Evolutionary conservation across 2,329 filamentous ascomycete genomes (phyloP).

Genomic region (Diaporthe humulicola): DNA sequence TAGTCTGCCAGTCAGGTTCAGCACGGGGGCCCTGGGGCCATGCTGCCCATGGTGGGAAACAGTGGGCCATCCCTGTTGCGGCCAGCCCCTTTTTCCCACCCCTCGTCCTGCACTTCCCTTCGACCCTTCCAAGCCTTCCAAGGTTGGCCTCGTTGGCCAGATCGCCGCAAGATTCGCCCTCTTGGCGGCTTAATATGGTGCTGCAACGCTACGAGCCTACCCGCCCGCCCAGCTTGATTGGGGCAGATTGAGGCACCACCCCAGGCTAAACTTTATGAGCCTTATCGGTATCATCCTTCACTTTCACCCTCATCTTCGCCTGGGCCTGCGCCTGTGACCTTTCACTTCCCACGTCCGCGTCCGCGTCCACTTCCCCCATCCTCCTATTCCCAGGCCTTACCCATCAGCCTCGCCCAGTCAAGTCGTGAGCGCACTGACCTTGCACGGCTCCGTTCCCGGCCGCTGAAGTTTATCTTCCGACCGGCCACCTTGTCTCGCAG

Average conservation of each 20-base stretch:
- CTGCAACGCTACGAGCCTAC: conserved; percentile 16
- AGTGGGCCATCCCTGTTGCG: conserved; percentile 27
- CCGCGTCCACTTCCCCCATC: conserved; percentile 6
- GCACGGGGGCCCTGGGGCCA: conserved; percentile 1
- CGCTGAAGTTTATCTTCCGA: conserved; percentile 25
- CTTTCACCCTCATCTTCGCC: conserved; percentile 1
- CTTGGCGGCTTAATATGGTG: conserved; percentile 26
- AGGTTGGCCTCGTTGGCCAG: conserved; percentile 21
- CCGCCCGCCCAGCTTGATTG: conserved; percentile 17
- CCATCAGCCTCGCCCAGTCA: not conserved
- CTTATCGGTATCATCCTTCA: conserved; percentile 30
- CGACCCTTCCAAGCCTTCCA: not conserved
- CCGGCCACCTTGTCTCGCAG: conserved; percentile 19
- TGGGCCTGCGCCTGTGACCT: not conserved
- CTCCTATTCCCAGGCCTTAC: conserved; percentile 17
- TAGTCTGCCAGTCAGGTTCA: conserved; percentile 14
- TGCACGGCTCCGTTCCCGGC: conserved; percentile 16
- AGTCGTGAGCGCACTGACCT: conserved; percentile 26
- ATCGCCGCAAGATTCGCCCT: conserved; percentile 33
- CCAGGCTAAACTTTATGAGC: conserved; percentile 27
- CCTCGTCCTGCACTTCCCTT: not conserved
- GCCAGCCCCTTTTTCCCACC: conserved; percentile 22
- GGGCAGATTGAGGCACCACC: no score
- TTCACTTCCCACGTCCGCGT: conserved; percentile 7
- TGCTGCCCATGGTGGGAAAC: not conserved